Base-by-base conservation (phyloP, 2,329 filamentous ascomycete species). In the Fusarium circinatum region DNA sequence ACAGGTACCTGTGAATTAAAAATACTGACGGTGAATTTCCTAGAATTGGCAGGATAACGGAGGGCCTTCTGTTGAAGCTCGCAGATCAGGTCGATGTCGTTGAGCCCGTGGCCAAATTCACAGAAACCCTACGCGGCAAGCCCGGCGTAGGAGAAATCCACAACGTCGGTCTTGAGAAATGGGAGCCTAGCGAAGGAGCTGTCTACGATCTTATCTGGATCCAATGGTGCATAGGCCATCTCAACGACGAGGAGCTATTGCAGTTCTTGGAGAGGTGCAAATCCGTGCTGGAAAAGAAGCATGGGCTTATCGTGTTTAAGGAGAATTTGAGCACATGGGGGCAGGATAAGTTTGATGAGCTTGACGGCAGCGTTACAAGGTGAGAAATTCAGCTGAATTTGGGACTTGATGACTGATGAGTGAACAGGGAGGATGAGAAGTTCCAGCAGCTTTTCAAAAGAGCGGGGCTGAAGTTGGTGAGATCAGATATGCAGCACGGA, bases 171-270 rank as follows among this genome's bases (percentile, higher is more conserved):
- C 84, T 97, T 2, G 92, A 97, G 81, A 86, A 88, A 34, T 97
- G 94, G 94, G 66, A 75, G 17, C 85, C 87, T 2, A 83, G 77
- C 1, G 76, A 82, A 5, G 84, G 79, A 15, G 77, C 82, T 14
- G 80, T 83, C 55, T 98, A 98, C 82, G 92, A 95, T 79, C 81
- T 98, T 51, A 90, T 98, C 69, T 98, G 94, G 94, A 92, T 89
- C 59, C 95, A 98, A 82, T 98, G 95, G 95, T 98, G 95, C 81
- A 82, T 96, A 13, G 93, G 94, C 30, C 92, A 98, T 81, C 84
- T 98, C 62, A 94, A 89, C 1, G 94, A 98, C 79, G 83, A 82
- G 13, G 90, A 97, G 80, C 80, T 98, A 8, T 85, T 93, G 2
- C 84, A 84, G 5, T 97, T 92, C 78, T 82, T 98, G 22, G 76